These are phyloP conservation scores for Colletotrichum falcatum DNA, from an alignment of 2,329 filamentous ascomycete species.

Conservation along the genomic window DNA sequence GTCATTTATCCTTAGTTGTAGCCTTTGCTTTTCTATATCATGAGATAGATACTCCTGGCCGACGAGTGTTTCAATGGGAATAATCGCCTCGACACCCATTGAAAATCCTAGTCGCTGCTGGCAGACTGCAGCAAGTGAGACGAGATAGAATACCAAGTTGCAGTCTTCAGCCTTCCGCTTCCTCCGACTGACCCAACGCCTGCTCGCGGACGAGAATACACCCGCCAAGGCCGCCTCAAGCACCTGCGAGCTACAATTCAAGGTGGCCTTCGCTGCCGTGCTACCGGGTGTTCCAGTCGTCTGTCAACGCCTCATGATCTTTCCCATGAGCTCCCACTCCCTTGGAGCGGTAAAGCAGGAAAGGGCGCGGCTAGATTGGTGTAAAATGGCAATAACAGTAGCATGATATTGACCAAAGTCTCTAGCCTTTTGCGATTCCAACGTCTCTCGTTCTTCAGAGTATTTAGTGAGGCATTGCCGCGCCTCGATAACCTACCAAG, in stretches of 20 bases:
- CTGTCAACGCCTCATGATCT: not conserved
- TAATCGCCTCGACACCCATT: not conserved
- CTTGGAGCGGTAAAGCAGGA: not conserved
- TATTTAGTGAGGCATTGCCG: not conserved
- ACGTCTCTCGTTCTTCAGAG: not conserved
- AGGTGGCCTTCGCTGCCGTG: not conserved
- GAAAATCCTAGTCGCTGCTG: no score
- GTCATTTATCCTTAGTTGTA: not conserved
- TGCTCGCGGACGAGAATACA: constrained; percentile 27
- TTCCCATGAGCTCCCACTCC: not conserved
- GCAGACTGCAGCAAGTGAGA: not conserved
- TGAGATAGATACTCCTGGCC: not conserved
- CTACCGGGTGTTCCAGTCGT: not conserved
- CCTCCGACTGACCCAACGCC: not conserved
- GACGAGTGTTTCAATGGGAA: not conserved
- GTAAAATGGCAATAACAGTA: not conserved
- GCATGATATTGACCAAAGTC: no score
- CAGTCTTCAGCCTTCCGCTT: not conserved
- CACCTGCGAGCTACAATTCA: not conserved
- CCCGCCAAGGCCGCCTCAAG: not conserved
- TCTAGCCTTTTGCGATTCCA: not conserved
- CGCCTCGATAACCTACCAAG: not conserved
- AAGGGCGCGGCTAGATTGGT: not conserved
- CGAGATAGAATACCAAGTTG: not conserved
- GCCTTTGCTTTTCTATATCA: not conserved